phyloP scores from a whole-genome alignment of 2,329 filamentous ascomycete genomes.

The Coniochaeta hoffmannii region DNA sequence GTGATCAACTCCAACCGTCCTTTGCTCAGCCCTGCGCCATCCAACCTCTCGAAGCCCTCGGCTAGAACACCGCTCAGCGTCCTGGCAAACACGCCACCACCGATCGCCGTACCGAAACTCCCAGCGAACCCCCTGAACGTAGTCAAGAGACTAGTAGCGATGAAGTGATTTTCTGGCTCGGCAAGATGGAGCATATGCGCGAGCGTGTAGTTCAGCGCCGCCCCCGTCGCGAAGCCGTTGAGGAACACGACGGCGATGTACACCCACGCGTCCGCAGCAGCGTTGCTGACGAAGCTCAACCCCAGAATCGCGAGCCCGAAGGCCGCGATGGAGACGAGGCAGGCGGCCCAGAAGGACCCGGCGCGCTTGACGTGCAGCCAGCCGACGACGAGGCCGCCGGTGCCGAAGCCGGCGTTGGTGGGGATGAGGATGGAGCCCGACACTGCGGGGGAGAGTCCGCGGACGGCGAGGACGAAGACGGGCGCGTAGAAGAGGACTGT shows the following conservation, averaged over 20 bases:
- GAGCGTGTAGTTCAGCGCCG: conserved; percentile 71
- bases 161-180: conserved; percentile 58
- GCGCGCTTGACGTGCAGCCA: conserved; percentile 66
- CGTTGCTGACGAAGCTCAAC: conserved; percentile 47
- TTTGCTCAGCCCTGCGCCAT: conserved; percentile 26
- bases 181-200: conserved; percentile 73
- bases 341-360: conserved; percentile 65
- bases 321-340: conserved; percentile 49
- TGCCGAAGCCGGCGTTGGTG: conserved; percentile 72
- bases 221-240: conserved; percentile 68
- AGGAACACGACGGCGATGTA: conserved; percentile 57
- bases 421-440: conserved; percentile 73
- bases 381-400: conserved; percentile 66
- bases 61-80: conserved; percentile 48
- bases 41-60: conserved; percentile 45
- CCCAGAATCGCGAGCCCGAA: conserved; percentile 45
- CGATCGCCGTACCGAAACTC: conserved; percentile 72
- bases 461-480: conserved; percentile 70
- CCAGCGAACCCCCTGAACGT: conserved; percentile 80
- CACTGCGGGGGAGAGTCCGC: conserved; percentile 58
- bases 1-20: conserved; percentile 32
- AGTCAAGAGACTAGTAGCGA: conserved; percentile 66
- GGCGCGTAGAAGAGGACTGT: conserved; percentile 73
- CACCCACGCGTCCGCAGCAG: conserved; percentile 37
- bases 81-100: conserved; percentile 67